A percentile compares a stretch with the other conserved stretches of the same genome.
phyloP scores from a whole-genome alignment of 495 filamentous ascomycete genomes.

The Penicillium verhagenii region DNA sequence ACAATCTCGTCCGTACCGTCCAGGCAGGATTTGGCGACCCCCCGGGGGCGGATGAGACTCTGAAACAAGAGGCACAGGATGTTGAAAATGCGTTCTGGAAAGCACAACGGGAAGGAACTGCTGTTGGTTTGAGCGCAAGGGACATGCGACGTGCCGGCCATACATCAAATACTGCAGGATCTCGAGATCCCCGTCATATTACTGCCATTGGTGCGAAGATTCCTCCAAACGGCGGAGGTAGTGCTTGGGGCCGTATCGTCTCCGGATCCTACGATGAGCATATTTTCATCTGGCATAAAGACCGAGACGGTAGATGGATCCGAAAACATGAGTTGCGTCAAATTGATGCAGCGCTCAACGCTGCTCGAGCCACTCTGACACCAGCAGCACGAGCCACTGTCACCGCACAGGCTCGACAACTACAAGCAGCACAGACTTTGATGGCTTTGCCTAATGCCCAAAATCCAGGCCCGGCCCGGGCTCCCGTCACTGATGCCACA shows the following conservation, averaged over 20 bases:
- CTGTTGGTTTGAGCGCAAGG: conserved; percentile 40
- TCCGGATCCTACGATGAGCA: conserved; percentile 95
- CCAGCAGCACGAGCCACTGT: conserved; percentile 18
- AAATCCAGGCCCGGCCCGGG: not conserved
- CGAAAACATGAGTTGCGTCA: conserved; percentile 70
- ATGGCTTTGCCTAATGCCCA: conserved; percentile 12
- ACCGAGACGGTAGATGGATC: conserved; percentile 77
- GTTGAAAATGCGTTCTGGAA: conserved; percentile 70
- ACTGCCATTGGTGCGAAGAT: conserved; percentile 76
- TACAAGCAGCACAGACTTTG: conserved; percentile 25
- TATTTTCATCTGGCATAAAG: conserved; percentile 90
- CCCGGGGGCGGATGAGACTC: conserved; percentile 71
- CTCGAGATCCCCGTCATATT: conserved; percentile 70
- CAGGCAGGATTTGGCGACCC: conserved; percentile 90
- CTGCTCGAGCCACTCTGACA: conserved; percentile 26
- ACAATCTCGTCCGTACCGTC: conserved; percentile 84
- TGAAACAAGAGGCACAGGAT: conserved; percentile 67
- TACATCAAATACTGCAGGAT: conserved; percentile 68
- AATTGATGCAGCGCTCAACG: conserved; percentile 53
- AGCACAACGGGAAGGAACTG: conserved; percentile 61
- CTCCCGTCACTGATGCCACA: not conserved
- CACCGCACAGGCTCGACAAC: conserved; percentile 25
- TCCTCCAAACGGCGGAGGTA: conserved; percentile 85
- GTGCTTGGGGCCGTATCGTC: conserved; percentile 82
- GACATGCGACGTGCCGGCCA: conserved; percentile 46